Evolutionary conservation across 78 protist genomes (phyloP), one percentile per base, ranked within the genome.

Genomic region (Salpingoeca rosetta): DNA sequence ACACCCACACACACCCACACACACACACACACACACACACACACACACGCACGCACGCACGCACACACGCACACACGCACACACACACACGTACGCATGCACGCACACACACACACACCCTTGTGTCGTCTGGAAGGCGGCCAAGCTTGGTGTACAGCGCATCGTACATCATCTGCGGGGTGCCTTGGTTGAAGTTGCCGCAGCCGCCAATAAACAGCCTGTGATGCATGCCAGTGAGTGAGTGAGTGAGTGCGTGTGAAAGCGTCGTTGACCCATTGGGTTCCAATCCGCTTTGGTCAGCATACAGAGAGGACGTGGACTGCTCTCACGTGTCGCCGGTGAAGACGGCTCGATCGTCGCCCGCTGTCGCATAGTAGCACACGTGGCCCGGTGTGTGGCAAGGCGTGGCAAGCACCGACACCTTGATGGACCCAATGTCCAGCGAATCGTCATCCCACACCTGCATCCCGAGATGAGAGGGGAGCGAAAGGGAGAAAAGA

Each of bases 271-370:
- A 22, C 31, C 65, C 65, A 17, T 51, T n/a, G n/a, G n/a, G n/a
- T n/a, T n/a, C n/a, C n/a, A n/a, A n/a, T n/a, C n/a, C n/a, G n/a
- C n/a, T n/a, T n/a, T n/a, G n/a, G n/a, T n/a, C n/a, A n/a, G n/a
- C n/a, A n/a, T n/a, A n/a, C n/a, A n/a, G n/a, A n/a, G n/a, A n/a
- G n/a, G n/a, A n/a, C n/a, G n/a, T n/a, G n/a, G n/a, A n/a, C n/a
- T n/a, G n/a, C n/a, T n/a, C n/a, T n/a, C n/a, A 51, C 36, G 95
- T 92, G 42, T 92, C 95, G n/a, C 95, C 95, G n/a, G 94, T 88
- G 42, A 92, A 92, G 43, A 90, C 44, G 36, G 76, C 82, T 3
- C 10, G 42, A 25, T 91, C 79, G 25, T 37, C 42, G 2, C 36
- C 25, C 0, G 43, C 82, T 26, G 44, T 76, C 24, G 57, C 80